Evolutionary conservation across 371 early-diverging fungal genomes (phyloP), one percentile per base, ranked within the genome.

Genomic region (Syncephalastrum contaminatum): DNA sequence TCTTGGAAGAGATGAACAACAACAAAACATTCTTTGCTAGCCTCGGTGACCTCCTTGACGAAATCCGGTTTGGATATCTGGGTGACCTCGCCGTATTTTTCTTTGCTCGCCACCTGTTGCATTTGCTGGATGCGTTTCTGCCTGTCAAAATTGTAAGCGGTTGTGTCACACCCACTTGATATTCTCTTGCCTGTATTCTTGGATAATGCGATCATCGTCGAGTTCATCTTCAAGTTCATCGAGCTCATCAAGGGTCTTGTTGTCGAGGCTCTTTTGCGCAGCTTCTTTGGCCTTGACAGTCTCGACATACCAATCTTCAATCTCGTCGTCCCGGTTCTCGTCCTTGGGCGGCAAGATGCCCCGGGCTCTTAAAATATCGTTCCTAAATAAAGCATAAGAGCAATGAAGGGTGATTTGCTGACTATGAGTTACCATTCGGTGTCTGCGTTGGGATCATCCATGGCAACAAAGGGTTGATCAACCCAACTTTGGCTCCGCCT

Each of bases 1-100:
- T 87, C 86, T 60, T 93, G 85, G 66, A 82, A 93, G 20, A 92
- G 77, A 57, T 87, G 88, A 13, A 80, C 85, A 24, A 94, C 87
- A 18, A 93, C 92, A 70, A 84, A 77, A 22, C 79, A 81, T 21
- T 83, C 76, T 59, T 88, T 87, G 76, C 90, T 90, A 7, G 95
- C 94, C 19, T 94, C 94, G 0, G 95, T 91, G 7, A 97, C 97
- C 67, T 95, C 91, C 48, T 70, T 72, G 44, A 88, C 73, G 70
- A 92, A 97, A 62, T 97, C 96, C 3, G 96, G 91, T 69, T 95
- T 90, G 16, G 93, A 92, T 43, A 97, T 95, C 52, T 93, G 90
- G 3, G 60, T 66, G 3, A 96, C 74, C 40, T 89, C 81, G 22
- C 98, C 98, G 68, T 81, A 96, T 48, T 81, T 85, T 53, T 87